These are phyloP conservation scores for Dactylellina leptospora DNA, from an alignment of 2,329 filamentous ascomycete species.

Conservation along the genomic window DNA sequence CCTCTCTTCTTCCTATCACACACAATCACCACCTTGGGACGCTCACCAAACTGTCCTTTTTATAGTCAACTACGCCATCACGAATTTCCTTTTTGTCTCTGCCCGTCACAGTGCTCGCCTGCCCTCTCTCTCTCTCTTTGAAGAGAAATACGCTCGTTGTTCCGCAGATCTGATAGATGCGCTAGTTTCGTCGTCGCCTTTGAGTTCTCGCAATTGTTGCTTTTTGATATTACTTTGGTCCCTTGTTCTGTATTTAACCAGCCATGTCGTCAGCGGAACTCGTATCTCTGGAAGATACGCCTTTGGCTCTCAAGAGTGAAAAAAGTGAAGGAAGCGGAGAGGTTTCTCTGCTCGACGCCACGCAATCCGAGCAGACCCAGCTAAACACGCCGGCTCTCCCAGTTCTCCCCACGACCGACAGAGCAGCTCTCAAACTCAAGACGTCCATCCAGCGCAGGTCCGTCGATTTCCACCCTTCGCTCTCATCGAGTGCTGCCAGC, in stretches of 20 bases:
- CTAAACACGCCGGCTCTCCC: slow-evolving; percentile 33
- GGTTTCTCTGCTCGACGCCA: slow-evolving; percentile 30
- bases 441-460: slow-evolving; percentile 39
- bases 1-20: neutral
- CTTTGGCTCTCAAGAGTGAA: slow-evolving; percentile 20
- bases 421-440: slow-evolving; percentile 26
- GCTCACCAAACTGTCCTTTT: slow-evolving; percentile 9
- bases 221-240: too few species aligned
- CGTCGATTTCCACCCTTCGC: slow-evolving; percentile 46
- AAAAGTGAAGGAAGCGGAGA: slow-evolving; percentile 5
- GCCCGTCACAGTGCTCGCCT: neutral
- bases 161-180: too few species aligned
- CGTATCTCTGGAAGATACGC: slow-evolving; percentile 53
- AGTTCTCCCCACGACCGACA: slow-evolving; percentile 15
- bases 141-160: slow-evolving; percentile 5
- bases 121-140: neutral
- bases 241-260: neutral
- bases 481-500: slow-evolving; percentile 20
- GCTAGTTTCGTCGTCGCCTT: neutral
- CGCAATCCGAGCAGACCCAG: slow-evolving; percentile 29
- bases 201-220: too few species aligned
- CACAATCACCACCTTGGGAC: too few species aligned
- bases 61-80: slow-evolving; percentile 37
- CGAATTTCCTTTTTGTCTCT: slow-evolving; percentile 49
- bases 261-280: slow-evolving; percentile 46